Base-by-base conservation (phyloP, 257 asterid species). In the Capsicum pubescens region DNA sequence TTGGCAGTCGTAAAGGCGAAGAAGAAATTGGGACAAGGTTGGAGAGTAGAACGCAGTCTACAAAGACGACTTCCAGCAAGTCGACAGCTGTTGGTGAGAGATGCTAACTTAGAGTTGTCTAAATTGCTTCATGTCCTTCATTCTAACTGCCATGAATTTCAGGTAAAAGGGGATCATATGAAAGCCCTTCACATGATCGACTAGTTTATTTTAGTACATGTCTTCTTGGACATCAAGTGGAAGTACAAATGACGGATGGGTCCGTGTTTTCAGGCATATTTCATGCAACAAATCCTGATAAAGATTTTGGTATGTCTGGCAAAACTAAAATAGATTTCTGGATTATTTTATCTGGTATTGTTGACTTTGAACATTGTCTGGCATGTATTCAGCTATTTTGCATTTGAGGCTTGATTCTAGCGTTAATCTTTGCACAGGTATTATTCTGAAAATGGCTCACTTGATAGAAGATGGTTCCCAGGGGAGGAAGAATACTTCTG, bases 201-300 rank as follows among this genome's bases (percentile, higher is more conserved):
- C 87, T 92, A 63, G 84, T 91, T 81, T 97, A 93, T 87, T 19
- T 91, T 68, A 88, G 92, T 80, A 83, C 97, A 69, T 91, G 97
- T 88, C 97, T 97, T 87, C 89, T 97, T 83, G 99, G 99, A 83
- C 97, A 93, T 74, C 94, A 90, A 82, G 99, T 97, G 81, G 99
- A 97, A 90, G 98, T 94, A 89, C 99, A 97, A 87, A 90, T 94
- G 91, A 72, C 36, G 84, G 97, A 95, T 87, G 99, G 99, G 84
- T 93, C 99, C 79, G 87, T 94, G 21, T 93, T 86, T 87, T 90
- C 95, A 81, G 99, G 99, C 84, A 90, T 97, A 90, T 90, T 93
- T 89, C 97, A 97, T 82, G 92, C 98, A 3, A 91, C 94, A 74
- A 88, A 94, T 90, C 89, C 95, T 3, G 99, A 87, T 59, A 88